Evolutionary conservation across 2,329 filamentous ascomycete genomes (phyloP), one percentile per base, ranked within the genome.

Genomic region (Neoscytalidium dimidiatum): DNA sequence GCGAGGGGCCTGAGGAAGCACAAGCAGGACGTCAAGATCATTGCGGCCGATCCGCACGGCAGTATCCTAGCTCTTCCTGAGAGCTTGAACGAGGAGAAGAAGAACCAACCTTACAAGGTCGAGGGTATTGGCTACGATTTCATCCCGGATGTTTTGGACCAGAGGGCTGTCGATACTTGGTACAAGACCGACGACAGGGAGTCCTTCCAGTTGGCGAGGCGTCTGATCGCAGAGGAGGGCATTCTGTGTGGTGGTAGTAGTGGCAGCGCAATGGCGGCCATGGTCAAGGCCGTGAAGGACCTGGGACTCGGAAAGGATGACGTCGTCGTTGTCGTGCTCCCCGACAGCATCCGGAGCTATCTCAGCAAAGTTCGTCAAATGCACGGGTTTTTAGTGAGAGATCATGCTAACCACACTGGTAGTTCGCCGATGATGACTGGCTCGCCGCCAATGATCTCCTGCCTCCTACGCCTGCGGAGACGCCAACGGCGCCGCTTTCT

Each of bases 121-220:
- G 95, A 99, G 81, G 95, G 95, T 48, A 99, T 99, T 72, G 95
- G 95, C 21, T 99, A 99, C 77, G 95, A 99, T 78, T 99, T 99
- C 77, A 91, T 99, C 66, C 95, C 96, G 6, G 92, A 98, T 26
- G 96, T 99, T 4, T 83, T 99, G 64, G 89, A 95, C 69, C 92
- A 90, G 73, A 79, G 88, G 29, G 77, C 86, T 4, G 91, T 99
- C 31, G 92, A 97, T 78, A 91, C 90, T 75, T 99, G 95, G 95
- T 98, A 97, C 83, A 99, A 99, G 87, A 99, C 95, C 3, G 92
- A 94, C 67, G 95, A 99, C 75, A 86, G 87, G 67, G 91, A 97
- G 75, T 94, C 94, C 2, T 99, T 99, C 81, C 85, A 88, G 75
- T 94, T 92, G 74, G 92, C 95, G n/a, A 86, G 96, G 60, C 85